These are phyloP conservation scores for Colletotrichum cordylinicola DNA, from an alignment of 2,329 filamentous ascomycete species.

Conservation along the genomic window DNA sequence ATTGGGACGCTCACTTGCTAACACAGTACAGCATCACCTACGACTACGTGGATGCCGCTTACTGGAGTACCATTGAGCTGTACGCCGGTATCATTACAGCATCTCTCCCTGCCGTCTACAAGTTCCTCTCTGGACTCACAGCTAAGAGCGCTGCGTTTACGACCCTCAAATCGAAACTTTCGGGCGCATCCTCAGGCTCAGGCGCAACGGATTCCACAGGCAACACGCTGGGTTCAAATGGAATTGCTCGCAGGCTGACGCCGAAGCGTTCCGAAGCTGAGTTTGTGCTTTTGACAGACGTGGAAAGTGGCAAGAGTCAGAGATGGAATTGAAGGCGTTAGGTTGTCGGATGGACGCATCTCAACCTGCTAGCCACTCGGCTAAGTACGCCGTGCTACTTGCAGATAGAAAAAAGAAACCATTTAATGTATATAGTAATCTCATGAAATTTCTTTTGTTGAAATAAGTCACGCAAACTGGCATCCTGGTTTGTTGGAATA, in stretches of 20 bases:
- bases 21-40: background rate
- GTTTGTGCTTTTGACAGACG: background rate
- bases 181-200: background rate
- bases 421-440: no score
- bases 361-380: no score
- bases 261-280: background rate
- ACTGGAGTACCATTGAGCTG: constrained; percentile 18
- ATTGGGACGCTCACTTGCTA: background rate
- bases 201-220: background rate
- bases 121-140: background rate
- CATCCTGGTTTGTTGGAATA: no score
- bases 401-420: no score
- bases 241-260: background rate
- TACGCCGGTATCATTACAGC: background rate
- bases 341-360: no score
- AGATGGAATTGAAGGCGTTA: background rate
- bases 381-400: no score
- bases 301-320: background rate
- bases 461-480: no score
- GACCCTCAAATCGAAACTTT: background rate
- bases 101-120: constrained; percentile 4
- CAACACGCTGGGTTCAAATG: background rate
- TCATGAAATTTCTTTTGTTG: no score
- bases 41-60: constrained; percentile 1
- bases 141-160: background rate